Percentiles rank a stretch among this genome's conserved stretches.
Evolutionary conservation across 495 filamentous ascomycete genomes (phyloP).

Genomic region (Hyphodiscus hymeniophilus): DNA sequence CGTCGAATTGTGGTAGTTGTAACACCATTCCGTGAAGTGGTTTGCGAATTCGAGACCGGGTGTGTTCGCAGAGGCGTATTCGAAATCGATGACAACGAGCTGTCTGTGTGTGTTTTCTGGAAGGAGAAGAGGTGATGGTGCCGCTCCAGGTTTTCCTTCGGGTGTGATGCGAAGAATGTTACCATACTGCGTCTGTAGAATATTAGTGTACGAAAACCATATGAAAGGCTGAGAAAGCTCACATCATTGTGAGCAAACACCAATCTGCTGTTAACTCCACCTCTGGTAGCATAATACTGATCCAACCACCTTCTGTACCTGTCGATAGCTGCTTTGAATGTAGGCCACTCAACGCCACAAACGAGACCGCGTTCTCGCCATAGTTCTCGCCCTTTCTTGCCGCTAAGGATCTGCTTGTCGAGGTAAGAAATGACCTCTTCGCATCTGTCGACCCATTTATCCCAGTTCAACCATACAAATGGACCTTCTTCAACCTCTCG

Average conservation of each 20-base stretch:
- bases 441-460: slow-evolving; percentile 81
- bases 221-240: slow-evolving; percentile 27
- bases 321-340: slow-evolving; percentile 67
- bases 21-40: slow-evolving; percentile 98
- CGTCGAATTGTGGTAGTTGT: slow-evolving; percentile 79
- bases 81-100: slow-evolving; percentile 95
- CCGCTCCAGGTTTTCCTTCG: slow-evolving; percentile 27
- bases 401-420: slow-evolving; percentile 55
- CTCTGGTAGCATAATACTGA: slow-evolving; percentile 57
- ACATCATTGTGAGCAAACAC: slow-evolving; percentile 98
- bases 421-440: slow-evolving; percentile 70
- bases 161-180: slow-evolving; percentile 92
- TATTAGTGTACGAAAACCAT: slow-evolving; percentile 18
- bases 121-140: slow-evolving; percentile 78
- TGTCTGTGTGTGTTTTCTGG: slow-evolving; percentile 69
- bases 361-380: slow-evolving; percentile 68
- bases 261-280: slow-evolving; percentile 61
- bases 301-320: slow-evolving; percentile 70
- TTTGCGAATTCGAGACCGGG: slow-evolving; percentile 92
- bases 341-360: slow-evolving; percentile 77
- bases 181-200: slow-evolving; percentile 82
- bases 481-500: slow-evolving; percentile 72
- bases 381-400: slow-evolving; percentile 33
- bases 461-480: slow-evolving; percentile 86
- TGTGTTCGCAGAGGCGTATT: slow-evolving; percentile 88